Percentiles rank a stretch among this genome's conserved stretches.
phyloP scores from a whole-genome alignment of 441 rosid genomes.

The Viola pubescens region DNA sequence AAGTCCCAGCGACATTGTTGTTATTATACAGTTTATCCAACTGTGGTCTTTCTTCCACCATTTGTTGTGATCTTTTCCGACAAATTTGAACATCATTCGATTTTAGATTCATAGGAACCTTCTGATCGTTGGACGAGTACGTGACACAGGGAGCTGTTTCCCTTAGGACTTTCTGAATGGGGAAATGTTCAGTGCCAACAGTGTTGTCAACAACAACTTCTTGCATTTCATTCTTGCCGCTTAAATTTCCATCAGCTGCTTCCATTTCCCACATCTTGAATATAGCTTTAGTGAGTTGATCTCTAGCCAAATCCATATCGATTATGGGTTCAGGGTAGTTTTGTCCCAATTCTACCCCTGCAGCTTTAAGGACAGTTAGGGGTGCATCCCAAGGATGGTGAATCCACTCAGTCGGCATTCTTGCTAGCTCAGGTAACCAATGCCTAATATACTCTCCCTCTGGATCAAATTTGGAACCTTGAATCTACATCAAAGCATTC shows the following conservation, averaged over 20 bases:
- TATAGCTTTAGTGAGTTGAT: conserved; percentile 53
- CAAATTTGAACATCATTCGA: conserved; percentile 24
- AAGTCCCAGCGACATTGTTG: conserved; percentile 22
- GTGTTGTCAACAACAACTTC: conserved; percentile 70
- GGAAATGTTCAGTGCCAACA: conserved; percentile 27
- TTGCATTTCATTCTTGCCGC: conserved; percentile 23
- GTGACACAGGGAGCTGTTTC: conserved; percentile 37
- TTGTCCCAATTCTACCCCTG: conserved; percentile 73
- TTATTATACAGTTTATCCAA: conserved; percentile 20
- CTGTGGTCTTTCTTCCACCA: conserved; percentile 25
- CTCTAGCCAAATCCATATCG: conserved; percentile 65
- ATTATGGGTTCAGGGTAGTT: conserved; percentile 75
- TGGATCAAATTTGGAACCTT: conserved; percentile 70
- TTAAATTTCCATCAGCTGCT: conserved; percentile 40
- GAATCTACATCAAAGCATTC: conserved; percentile 41
- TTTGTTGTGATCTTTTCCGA: conserved; percentile 40
- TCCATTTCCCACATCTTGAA: conserved; percentile 73
- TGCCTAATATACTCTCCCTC: conserved; percentile 82
- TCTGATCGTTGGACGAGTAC: conserved; percentile 67
- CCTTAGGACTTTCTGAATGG: conserved; percentile 36
- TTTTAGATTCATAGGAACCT: conserved; percentile 46
- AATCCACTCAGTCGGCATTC: conserved; percentile 86
- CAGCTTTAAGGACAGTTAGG: conserved; percentile 44
- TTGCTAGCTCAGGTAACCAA: conserved; percentile 88
- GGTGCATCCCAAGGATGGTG: conserved; percentile 96